Evolutionary conservation across 768 basidiomycete species (phyloP), one percentile per base, ranked within the genome.

Genomic region (Coprinopsis marcescibilis): DNA sequence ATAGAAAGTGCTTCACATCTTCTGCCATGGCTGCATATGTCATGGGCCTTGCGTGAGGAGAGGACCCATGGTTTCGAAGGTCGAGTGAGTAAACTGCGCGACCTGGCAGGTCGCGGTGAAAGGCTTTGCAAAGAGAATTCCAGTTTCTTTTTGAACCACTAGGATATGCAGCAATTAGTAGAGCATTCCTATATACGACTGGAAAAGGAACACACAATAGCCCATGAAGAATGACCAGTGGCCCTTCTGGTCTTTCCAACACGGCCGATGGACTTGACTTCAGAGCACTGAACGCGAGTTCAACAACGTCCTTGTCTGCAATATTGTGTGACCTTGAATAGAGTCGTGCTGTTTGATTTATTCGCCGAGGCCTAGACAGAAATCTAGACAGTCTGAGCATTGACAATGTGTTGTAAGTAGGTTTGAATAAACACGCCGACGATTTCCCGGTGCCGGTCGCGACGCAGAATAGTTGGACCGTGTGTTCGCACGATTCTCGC

Each of bases 91-190:
- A 92, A 14, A 95, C 73, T 1, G 86, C 81, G 48, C 81, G 70
- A 2, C 72, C 62, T 1, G 89, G 69, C 42, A 65, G 54, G 41
- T 80, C 77, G 25, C 72, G 68, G n/a, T 76, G 69, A 51, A 96
- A 83, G 0, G 80, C 78, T 55, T 88, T 90, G 11, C 85, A 77
- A 4, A 94, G 72, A 0, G 89, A 89, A 3, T 76, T 68, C 89
- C 90, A 96, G 61, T 94, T 95, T 50, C 91, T 78, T 60, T 92
- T 92, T 36, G 84, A 89, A 0, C 90, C 91, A 52, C 88, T 92
- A 55, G 24, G 26, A 23, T 37, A 24, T 12, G 40, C 4, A 15
- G 13, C 34, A 44, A 13, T 27, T 19, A 12, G 30, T 43, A 21
- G 10, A 15, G 38, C 41, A 19, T 24, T 7, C 39, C 29, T n/a